Percentiles rank a stretch among this genome's conserved stretches.
Evolutionary conservation across 768 basidiomycete species (phyloP).

Genomic region (Tulasnella sp.): DNA sequence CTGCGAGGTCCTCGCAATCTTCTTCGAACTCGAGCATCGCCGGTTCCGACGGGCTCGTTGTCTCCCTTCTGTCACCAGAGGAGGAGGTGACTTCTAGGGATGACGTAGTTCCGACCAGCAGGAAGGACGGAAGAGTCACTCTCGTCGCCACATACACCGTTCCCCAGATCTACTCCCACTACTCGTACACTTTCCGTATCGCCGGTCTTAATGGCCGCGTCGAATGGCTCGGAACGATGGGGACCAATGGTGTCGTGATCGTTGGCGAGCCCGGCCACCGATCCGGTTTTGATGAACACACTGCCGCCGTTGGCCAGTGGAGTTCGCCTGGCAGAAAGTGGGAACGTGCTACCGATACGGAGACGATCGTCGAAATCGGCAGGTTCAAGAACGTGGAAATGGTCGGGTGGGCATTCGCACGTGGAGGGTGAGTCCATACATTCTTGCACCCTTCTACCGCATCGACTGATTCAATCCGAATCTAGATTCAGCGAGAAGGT

Average conservation of each 20-base stretch:
- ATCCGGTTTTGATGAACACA: neutral
- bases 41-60: neutral
- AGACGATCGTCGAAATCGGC: constrained; percentile 1
- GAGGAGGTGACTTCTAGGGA: neutral
- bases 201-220: neutral
- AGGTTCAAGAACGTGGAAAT: constrained; percentile 2
- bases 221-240: constrained; percentile 15
- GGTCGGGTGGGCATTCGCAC: constrained; percentile 4
- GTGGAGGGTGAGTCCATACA: constrained; percentile 3
- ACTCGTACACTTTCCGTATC: constrained; percentile 15
- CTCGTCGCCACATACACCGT: constrained; percentile 7
- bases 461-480: neutral
- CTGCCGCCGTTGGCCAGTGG: neutral
- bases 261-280: constrained; percentile 6
- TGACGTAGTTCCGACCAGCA: neutral
- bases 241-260: constrained; percentile 9
- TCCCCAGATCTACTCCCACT: neutral
- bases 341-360: neutral
- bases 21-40: too few relatives aligned
- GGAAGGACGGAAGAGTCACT: constrained; percentile 5
- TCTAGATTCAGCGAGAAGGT: neutral
- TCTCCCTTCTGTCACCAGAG: constrained; percentile 9
- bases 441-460: neutral
- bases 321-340: neutral
- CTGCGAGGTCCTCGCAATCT: neutral